phyloP scores from a whole-genome alignment of 2,329 filamentous ascomycete species.

The Trichophyton schoenleinii region DNA sequence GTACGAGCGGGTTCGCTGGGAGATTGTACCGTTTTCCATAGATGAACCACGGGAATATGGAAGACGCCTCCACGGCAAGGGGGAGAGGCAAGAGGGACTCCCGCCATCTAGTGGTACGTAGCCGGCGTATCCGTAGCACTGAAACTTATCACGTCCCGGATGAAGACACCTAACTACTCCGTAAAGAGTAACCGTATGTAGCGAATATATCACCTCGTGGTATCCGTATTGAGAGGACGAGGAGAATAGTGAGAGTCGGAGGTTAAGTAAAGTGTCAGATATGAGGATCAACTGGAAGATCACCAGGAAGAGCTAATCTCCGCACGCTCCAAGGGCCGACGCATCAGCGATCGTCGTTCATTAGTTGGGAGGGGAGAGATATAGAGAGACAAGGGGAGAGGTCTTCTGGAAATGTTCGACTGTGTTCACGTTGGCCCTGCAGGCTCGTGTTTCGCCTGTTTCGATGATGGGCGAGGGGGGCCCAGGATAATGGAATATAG shows the following conservation, averaged over 20 bases:
- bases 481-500: not conserved
- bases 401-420: not conserved
- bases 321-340: not conserved
- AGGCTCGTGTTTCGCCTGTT: not conserved
- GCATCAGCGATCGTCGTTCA: not conserved
- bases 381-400: not conserved
- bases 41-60: not conserved
- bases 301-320: not conserved
- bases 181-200: not conserved
- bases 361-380: not conserved
- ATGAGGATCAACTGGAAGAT: not conserved
- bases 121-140: not conserved
- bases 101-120: not conserved
- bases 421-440: too few species aligned
- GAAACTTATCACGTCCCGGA: not conserved
- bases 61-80: not conserved
- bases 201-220: not conserved
- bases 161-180: too few species aligned
- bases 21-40: not conserved
- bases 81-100: not conserved
- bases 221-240: not conserved
- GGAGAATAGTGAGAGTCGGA: not conserved
- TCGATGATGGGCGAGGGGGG: not conserved
- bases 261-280: constrained; percentile 2
- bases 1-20: not conserved